Evolutionary conservation across 345 rosid genomes (phyloP).

Genomic region (Garcia nutans): DNA sequence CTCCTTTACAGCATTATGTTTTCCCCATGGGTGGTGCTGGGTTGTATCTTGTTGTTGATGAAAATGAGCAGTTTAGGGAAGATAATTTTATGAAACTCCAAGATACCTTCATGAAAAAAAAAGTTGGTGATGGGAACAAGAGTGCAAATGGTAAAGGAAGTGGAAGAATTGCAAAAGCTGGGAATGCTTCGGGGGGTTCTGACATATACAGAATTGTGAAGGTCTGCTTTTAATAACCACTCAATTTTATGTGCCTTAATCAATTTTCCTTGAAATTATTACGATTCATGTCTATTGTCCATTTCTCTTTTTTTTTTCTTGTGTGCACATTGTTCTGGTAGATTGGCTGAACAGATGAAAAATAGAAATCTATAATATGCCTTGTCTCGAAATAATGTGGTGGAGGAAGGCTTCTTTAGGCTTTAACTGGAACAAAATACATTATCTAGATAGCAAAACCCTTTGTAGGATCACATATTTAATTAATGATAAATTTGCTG

Average conservation of each 20-base stretch:
- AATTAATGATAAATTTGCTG: neutral
- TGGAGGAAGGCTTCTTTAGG: neutral
- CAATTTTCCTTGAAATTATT: neutral
- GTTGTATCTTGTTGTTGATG: conserved; percentile 93
- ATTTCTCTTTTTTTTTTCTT: neutral
- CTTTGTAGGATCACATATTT: neutral
- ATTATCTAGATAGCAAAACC: neutral
- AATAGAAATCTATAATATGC: neutral
- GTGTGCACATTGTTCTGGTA: neutral
- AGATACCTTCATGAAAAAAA: conserved; percentile 74
- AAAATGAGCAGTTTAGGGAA: conserved; percentile 88
- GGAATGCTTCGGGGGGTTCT: conserved; percentile 73
- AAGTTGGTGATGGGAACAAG: conserved; percentile 51
- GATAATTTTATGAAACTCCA: conserved; percentile 89
- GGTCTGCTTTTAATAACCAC: conserved; percentile 29
- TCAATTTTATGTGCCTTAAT: neutral
- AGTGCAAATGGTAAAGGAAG: conserved; percentile 66
- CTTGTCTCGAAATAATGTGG: neutral
- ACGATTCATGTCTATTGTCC: neutral
- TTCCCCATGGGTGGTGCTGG: conserved; percentile 94
- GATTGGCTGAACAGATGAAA: neutral
- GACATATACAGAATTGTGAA: conserved; percentile 95
- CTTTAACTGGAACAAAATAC: neutral
- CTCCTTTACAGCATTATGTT: conserved; percentile 97
- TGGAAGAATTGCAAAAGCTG: conserved; percentile 77